Base-by-base conservation (phyloP, 208 protist species). In the Strigomonas galati region DNA sequence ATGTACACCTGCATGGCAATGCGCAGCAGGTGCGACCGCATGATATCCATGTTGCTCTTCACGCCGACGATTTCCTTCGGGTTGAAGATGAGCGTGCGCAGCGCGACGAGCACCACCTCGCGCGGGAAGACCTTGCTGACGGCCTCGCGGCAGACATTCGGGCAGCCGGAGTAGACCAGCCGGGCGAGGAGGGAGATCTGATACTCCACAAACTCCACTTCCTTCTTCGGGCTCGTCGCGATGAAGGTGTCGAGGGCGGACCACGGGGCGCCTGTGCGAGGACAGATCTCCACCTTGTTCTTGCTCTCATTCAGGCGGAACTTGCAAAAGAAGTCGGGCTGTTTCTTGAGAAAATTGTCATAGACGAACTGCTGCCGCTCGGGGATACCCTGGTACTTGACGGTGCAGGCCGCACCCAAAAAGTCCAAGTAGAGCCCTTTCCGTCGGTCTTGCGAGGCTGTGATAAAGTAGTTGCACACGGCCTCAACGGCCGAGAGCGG, bases 111-210 rank as follows among this genome's bases (percentile, higher is more conserved):
- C 67, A 88, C 52, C n/a, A 70, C 76, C 37, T 81, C 70, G 14
- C 62, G 24, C 23, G 78, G 64, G 31, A 93, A 82, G 26, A 81
- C 53, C 32, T 69, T 71, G 10, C 32, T 31, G 10, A 90, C 81
- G n/a, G 71, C 75, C 19, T 69, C 68, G 44, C 62, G 68, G 74
- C 81, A 90, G 35, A 79, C 23, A 23, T 31, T 6, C n/a, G 87
- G 74, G 69, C 76, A 84, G 32, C 84, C 81, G 65, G 85, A 79
- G 68, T 82, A 86, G 73, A 79, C 88, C n/a, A 90, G 57, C 0
- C 74, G 60, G 30, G 76, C 79, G 31, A 90, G 66, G 24, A 93
- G 71, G 5, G 81, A 64, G 23, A 93, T 76, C 62, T 86, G 81
- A 24, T 72, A 76, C 27, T 77, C 52, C 23, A 89, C 70, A 51